phyloP scores from a whole-genome alignment of 495 filamentous ascomycete species.

The Penicillium cataractarum region DNA sequence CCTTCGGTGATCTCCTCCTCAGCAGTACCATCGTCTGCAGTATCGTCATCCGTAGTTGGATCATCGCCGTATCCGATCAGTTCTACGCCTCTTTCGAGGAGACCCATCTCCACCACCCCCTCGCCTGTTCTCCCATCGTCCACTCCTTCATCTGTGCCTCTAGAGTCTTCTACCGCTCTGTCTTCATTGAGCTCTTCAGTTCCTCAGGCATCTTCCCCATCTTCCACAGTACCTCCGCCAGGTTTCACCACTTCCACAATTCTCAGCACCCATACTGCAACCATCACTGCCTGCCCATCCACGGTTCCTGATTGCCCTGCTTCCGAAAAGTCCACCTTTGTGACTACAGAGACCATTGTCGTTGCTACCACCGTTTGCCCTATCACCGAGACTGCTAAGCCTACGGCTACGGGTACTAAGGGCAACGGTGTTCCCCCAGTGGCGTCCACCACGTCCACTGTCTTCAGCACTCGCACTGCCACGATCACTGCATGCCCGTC shows the following conservation, averaged over 20 bases:
- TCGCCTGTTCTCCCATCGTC: neutral
- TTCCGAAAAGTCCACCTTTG: neutral
- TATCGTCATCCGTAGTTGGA: neutral
- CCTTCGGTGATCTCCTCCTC: neutral
- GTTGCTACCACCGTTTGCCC: neutral
- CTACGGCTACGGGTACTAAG: neutral
- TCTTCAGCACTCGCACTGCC: slow-evolving; percentile 36
- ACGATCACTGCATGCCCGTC: slow-evolving; percentile 41
- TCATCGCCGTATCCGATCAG: neutral
- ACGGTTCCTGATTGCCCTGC: neutral
- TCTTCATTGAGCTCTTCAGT: neutral
- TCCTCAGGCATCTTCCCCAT: neutral
- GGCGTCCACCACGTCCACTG: slow-evolving; percentile 35
- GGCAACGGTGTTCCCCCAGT: neutral
- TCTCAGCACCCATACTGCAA: neutral
- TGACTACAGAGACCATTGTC: neutral
- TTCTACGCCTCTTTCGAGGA: neutral
- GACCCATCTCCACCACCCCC: neutral
- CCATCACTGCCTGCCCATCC: neutral
- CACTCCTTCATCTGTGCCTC: neutral
- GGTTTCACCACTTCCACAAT: neutral
- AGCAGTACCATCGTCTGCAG: neutral
- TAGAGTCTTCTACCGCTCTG: neutral
- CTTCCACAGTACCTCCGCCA: neutral
- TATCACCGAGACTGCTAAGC: neutral